A percentile compares a stretch with the other conserved stretches of the same genome.
Evolutionary conservation across 2,329 filamentous ascomycete species (phyloP).

Genomic region (Aspergillus ochraceoroseus): DNA sequence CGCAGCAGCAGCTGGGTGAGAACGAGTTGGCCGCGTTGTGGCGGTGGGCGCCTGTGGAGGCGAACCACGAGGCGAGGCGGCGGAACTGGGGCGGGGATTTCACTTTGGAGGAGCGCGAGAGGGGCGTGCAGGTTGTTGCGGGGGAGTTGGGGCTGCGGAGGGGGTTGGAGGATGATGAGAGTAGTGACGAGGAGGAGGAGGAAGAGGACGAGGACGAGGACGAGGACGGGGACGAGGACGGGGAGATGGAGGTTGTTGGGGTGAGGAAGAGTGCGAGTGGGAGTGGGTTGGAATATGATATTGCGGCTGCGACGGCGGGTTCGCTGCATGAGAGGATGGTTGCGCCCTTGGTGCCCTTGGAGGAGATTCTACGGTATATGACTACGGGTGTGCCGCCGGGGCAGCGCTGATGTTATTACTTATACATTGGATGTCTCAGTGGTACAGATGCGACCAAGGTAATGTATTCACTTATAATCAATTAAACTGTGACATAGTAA

Average conservation of each 20-base stretch:
- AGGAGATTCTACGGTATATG: slow-evolving; percentile 49
- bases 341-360: slow-evolving; percentile 35
- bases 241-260: slow-evolving; percentile 42
- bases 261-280: slow-evolving; percentile 32
- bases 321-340: slow-evolving; percentile 6
- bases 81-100: slow-evolving; percentile 60
- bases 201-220: slow-evolving; percentile 48
- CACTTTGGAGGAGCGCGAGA: slow-evolving; percentile 64
- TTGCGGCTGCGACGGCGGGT: slow-evolving; percentile 21
- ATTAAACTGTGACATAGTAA: slow-evolving; percentile 13
- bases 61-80: slow-evolving; percentile 43
- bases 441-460: neutral
- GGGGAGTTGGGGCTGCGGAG: slow-evolving; percentile 68
- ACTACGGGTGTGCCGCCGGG: slow-evolving; percentile 43
- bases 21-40: slow-evolving; percentile 57
- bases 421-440: neutral
- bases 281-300: slow-evolving; percentile 34
- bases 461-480: neutral
- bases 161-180: slow-evolving; percentile 53
- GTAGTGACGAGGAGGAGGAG: slow-evolving; percentile 40
- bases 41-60: slow-evolving; percentile 51
- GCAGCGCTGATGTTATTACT: slow-evolving; percentile 23
- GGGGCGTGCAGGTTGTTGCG: slow-evolving; percentile 63
- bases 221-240: slow-evolving; percentile 47
- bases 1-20: slow-evolving; percentile 34